These are phyloP conservation scores for Zymoseptoria pseudotritici DNA, from an alignment of 2,329 filamentous ascomycete species.

Conservation along the genomic window DNA sequence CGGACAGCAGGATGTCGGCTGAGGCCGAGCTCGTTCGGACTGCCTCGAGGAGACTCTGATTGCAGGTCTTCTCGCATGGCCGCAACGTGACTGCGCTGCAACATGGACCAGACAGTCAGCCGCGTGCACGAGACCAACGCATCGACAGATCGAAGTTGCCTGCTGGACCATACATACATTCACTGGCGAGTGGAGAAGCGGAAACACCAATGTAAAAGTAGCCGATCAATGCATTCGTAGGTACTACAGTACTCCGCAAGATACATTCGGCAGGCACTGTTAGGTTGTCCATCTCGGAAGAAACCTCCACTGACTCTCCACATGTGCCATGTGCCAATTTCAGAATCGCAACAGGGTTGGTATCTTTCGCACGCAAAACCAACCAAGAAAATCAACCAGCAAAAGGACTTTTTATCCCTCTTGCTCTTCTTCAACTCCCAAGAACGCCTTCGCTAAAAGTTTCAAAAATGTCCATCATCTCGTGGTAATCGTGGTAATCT, in stretches of 20 bases:
- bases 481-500: not conserved
- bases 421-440: not conserved
- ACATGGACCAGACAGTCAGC: no score
- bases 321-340: no score
- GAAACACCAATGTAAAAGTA: not conserved
- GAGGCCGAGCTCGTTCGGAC: no score
- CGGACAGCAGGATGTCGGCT: no score
- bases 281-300: no score
- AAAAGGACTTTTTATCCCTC: not conserved
- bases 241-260: not conserved
- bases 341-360: not conserved
- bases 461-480: not conserved
- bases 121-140: no score
- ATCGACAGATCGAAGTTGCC: not conserved
- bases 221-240: not conserved
- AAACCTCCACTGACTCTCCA: no score
- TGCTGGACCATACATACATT: no score
- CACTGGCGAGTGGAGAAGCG: not conserved
- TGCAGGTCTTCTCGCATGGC: no score
- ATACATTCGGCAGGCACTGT: not conserved
- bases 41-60: no score
- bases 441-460: not conserved
- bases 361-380: not conserved
- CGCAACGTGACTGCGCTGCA: no score
- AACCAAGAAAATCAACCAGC: not conserved